Base-by-base conservation (phyloP, 257 asterid genomes). In the Voacanga thouarsii region DNA sequence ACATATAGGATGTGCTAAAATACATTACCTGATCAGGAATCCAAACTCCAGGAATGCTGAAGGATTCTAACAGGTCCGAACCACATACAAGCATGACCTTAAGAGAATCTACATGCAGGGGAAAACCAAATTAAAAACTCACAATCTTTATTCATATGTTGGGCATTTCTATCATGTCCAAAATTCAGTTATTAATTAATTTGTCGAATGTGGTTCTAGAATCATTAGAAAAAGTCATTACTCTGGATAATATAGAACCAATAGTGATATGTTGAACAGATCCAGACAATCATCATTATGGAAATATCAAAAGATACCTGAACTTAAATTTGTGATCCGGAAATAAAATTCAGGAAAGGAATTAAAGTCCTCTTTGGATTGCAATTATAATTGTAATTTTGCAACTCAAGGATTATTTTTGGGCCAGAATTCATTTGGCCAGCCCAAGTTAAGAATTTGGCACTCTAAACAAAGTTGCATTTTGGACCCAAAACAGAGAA, bases 41-140 rank as follows among this genome's bases (percentile, higher is more conserved):
- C 98, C 99, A 93, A 84, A 82, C 76, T 49, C 98, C 98, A n/a
- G 97, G 97, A 51, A 73, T 81, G 83, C 85, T 79, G 80, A 96
- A 89, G 65, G 98, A 96, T 86, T 92, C 91, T 72, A 96, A 85
- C 65, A 90, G 90, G 85, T 96, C 99, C 37, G 97, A 96, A 74
- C 99, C 98, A 84, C 99, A 93, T 28, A 92, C 90, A 6, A 96
- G 97, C 96, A 89, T 80, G 64, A 92, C 97, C 86, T 87, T 96
- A 26, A 89, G 91, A 45, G 77, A 80, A 72, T 86, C 99, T 93
- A 78, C 79, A 71, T 76, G 60, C 70, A 83, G 23, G 59, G 51
- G 71, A 56, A 79, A 3, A 49, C 67, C 76, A 59, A 57, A 56
- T 82, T 50, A 49, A 23, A 55, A 43, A 71, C 9, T 24, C 43